Evolutionary conservation across 148 eudicot genomes (phyloP).

Genomic region (Bassia scoparia): DNA sequence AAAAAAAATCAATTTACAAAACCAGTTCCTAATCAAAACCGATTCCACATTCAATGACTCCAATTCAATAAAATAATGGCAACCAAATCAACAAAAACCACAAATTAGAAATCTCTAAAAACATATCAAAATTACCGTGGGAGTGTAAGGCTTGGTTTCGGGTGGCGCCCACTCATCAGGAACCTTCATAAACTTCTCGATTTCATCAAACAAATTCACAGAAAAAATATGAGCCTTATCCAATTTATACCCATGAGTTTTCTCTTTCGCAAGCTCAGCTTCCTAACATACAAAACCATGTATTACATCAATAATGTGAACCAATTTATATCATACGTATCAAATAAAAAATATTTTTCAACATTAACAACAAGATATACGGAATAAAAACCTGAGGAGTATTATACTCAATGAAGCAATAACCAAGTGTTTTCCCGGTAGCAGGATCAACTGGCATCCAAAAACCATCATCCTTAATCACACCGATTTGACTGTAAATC

Average conservation of each 20-base stretch:
- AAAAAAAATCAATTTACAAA: background rate
- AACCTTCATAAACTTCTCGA: conserved; percentile 80
- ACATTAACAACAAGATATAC: background rate
- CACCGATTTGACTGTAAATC: conserved; percentile 68
- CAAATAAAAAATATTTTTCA: too few species aligned
- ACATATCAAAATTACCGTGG: conserved; percentile 52
- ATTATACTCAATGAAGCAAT: conserved; percentile 73
- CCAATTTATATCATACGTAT: background rate
- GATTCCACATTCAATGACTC: background rate
- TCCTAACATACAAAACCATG: conserved; percentile 41
- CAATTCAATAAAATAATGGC: background rate
- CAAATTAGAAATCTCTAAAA: background rate
- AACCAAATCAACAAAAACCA: background rate
- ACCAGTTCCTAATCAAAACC: background rate
- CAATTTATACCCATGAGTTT: conserved; percentile 65
- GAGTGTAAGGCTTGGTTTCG: conserved; percentile 71
- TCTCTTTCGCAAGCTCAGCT: conserved; percentile 79
- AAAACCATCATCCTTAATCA: conserved; percentile 70
- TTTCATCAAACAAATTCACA: conserved; percentile 80
- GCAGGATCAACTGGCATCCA: conserved; percentile 76
- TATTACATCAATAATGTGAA: background rate
- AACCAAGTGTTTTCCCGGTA: conserved; percentile 63
- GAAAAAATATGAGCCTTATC: conserved; percentile 72
- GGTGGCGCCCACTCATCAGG: conserved; percentile 99
- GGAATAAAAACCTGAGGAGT: conserved; percentile 66